Percentiles rank a stretch among this genome's conserved stretches.
Conservation (phyloP, 1,139 yeast genomes). For the Protomyces lactucae-debilis region DNA sequence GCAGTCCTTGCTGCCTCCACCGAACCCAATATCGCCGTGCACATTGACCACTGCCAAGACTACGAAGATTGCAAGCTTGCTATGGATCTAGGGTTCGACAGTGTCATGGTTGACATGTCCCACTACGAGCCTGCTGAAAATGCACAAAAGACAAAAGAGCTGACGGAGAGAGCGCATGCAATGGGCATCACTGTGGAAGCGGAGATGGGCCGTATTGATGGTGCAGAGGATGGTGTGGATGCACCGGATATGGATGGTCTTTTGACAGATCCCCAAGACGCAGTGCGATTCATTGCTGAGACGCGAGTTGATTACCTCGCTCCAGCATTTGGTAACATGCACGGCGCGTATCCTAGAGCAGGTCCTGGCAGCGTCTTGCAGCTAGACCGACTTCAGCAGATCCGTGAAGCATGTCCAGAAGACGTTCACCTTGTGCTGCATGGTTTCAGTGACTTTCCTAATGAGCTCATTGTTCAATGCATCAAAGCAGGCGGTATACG, state of each 20-base stretch:
- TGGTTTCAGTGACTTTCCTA: neutral
- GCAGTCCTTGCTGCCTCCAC: conserved; percentile 33
- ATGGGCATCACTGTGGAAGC: conserved; percentile 37
- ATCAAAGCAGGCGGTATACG: conserved; percentile 8
- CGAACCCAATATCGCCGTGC: conserved; percentile 36
- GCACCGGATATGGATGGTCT: conserved; percentile 36
- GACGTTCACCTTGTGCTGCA: conserved; percentile 5
- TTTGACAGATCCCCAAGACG: conserved; percentile 36
- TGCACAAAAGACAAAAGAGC: conserved; percentile 32
- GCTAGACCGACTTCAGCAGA: conserved; percentile 31
- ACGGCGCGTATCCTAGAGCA: conserved; percentile 36
- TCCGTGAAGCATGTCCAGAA: neutral
- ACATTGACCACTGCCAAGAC: conserved; percentile 36
- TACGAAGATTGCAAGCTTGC: conserved; percentile 35
- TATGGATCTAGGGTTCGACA: conserved; percentile 36
- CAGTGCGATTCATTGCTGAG: conserved; percentile 34
- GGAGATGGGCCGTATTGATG: conserved; percentile 37
- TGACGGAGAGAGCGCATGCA: conserved; percentile 34
- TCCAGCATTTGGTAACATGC: conserved; percentile 37
- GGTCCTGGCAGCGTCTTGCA: conserved; percentile 37
- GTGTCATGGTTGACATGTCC: conserved; percentile 38
- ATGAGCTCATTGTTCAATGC: neutral
- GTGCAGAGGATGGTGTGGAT: conserved; percentile 38
- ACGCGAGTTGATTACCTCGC: conserved; percentile 37
- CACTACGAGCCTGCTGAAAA: conserved; percentile 36